These are phyloP conservation scores for Vitis hybrid DNA, from an alignment of 177 flowering plant genomes.

Conservation along the genomic window DNA sequence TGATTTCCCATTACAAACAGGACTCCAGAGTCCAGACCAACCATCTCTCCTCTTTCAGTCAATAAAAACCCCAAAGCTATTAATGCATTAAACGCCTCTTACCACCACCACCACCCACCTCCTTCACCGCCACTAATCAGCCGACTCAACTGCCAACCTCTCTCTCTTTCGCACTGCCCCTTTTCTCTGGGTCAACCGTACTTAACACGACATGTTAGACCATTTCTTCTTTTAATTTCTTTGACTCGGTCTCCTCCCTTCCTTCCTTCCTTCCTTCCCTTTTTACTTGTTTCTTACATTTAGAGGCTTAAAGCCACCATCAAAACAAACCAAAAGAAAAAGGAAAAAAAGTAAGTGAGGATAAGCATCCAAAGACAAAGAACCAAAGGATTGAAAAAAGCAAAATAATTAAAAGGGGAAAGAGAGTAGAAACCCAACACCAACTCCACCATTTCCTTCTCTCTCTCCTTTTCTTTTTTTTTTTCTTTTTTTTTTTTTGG, in stretches of 20 bases:
- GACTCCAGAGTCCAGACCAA: background rate
- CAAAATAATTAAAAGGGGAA: background rate
- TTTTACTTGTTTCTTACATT: background rate
- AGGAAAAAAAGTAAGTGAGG: background rate
- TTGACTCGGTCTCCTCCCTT: slow-evolving; percentile 23
- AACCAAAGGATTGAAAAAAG: background rate
- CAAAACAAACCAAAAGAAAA: background rate
- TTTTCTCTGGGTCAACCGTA: slow-evolving; percentile 32
- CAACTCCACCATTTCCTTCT: slow-evolving; percentile 24
- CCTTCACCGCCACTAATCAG: background rate
- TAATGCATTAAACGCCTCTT: background rate
- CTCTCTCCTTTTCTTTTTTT: background rate
- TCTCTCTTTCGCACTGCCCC: background rate
- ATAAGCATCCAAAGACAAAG: slow-evolving; percentile 16
- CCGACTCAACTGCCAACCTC: slow-evolving; percentile 30
- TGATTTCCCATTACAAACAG: background rate
- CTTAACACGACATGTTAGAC: slow-evolving; percentile 29
- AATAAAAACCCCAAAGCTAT: too few relatives aligned
- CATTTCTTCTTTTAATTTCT: slow-evolving; percentile 17
- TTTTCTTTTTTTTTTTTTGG: background rate
- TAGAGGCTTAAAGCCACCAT: background rate
- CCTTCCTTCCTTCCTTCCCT: slow-evolving; percentile 1
- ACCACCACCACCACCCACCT: background rate
- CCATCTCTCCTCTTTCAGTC: background rate
- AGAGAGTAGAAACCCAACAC: slow-evolving; percentile 7